Percentiles rank a stretch among this genome's conserved stretches.
These are phyloP conservation scores for Tylopilus orsonianus DNA, from an alignment of 1,284 basidiomycete genomes.

Conservation along the genomic window DNA sequence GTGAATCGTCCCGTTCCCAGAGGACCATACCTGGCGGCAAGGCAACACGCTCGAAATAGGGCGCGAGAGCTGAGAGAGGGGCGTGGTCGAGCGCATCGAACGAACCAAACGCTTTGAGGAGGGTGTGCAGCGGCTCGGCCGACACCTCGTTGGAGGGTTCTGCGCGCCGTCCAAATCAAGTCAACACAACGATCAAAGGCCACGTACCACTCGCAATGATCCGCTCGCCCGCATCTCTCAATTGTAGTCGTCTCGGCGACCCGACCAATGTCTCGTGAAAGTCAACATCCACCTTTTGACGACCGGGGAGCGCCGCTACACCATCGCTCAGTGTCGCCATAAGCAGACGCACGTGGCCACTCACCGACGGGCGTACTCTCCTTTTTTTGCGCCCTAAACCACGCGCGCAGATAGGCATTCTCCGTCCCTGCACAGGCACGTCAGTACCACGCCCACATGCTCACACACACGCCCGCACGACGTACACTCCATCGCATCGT, in stretches of 20 bases:
- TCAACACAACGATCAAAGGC: too few relatives aligned
- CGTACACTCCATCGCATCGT: constrained; percentile 92
- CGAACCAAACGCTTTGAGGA: constrained; percentile 76
- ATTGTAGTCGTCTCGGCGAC: constrained; percentile 73
- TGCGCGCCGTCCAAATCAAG: background rate
- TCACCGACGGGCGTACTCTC: constrained; percentile 41
- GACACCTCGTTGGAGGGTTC: constrained; percentile 25
- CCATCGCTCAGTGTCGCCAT: too few relatives aligned
- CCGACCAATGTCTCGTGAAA: constrained; percentile 58
- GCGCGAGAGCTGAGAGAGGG: constrained; percentile 56
- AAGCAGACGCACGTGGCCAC: too few relatives aligned
- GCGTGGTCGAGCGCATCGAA: constrained; percentile 53
- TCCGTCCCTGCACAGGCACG: constrained; percentile 70
- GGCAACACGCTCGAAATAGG: constrained; percentile 70
- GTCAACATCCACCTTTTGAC: constrained; percentile 47
- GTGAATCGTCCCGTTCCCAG: constrained; percentile 73
- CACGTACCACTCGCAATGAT: constrained; percentile 59
- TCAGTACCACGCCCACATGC: constrained; percentile 14
- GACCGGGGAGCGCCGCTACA: constrained; percentile 57
- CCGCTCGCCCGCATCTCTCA: constrained; percentile 76
- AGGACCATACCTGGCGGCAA: constrained; percentile 63
- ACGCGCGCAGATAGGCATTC: constrained; percentile 79
- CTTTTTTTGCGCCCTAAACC: constrained; percentile 65
- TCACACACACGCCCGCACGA: constrained; percentile 18
- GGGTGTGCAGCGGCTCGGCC: constrained; percentile 60